Evolutionary conservation across 441 rosid species (phyloP), one percentile per base, ranked within the genome.

Genomic region (Aquilaria agallochum): DNA sequence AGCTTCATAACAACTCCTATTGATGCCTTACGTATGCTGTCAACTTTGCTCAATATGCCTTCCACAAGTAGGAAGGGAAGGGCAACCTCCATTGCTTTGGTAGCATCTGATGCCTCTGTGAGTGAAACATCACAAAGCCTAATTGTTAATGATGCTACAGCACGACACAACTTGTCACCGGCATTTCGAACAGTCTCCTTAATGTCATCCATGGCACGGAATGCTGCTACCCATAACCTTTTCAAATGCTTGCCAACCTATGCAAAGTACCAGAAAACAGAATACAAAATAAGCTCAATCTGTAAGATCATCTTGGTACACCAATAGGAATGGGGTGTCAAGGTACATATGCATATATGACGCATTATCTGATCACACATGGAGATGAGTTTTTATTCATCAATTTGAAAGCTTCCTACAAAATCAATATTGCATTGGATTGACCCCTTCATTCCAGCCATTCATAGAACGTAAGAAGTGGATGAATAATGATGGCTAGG

Each of bases 121-220:
- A 92, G 96, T n/a, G 86, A 75, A 59, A 88, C 81, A 80, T 95
- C 96, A 70, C 99, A 92, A 31, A 95, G 90, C 79, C 97, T 84
- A 76, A 88, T 78, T 9, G 99, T 92, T 74, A 95, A 74, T 53
- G 97, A 86, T 56, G 90, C 83, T 72, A 85, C 79, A 58, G 82
- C 67, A 65, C 90, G 91, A 53, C 97, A 89, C 77, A 95, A 75
- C 74, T 80, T 92, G 76, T 92, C 98, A 62, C 97, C 99, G 55
- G 99, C 91, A 83, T 80, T 87, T 75, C 98, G 81, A 70, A 95
- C 99, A 70, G 98, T 92, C 83, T 95, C 99, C 80, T 95, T 95
- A 65, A 92, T 89, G 83, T 95, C 99, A 85, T 95, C 98, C 99
- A 95, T 92, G 74, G 98, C 97, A 71, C 98, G 98, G 76, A 88